Base-by-base conservation (phyloP, 129 eudicot species). In the Mikania micrantha region DNA sequence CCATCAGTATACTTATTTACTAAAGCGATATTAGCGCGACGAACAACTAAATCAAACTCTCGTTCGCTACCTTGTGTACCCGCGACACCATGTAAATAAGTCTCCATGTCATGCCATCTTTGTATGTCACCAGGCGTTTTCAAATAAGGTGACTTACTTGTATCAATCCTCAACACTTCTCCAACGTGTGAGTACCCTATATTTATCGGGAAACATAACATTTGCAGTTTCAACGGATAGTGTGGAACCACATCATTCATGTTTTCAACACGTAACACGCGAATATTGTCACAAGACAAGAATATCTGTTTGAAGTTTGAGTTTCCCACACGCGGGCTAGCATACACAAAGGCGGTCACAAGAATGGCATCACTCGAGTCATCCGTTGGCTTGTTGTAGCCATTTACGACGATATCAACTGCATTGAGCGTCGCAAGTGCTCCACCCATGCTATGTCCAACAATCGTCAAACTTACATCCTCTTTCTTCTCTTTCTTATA, bases 371-470 rank as follows among this genome's bases (percentile, higher is more conserved):
- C 72, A 47, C 72, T 45, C 34, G 86, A 88, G 41, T 7, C 61
- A 34, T 34, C 72, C 50, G 13, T 62, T 0, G 95, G 81, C 75
- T 54, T 79, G 88, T 88, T 86, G 62, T 63, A 60, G 13, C 79
- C 85, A 49, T 93, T 93, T 34, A 70, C 25, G 3, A 82, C 88
- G 28, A 93, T 88, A 77, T 93, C 98, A 8, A 65, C 80, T 22
- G 98, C 98, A 21, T 84, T 88, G 16, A 93, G 69, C 9, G 96
- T 88, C 2, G 90, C 88, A 0, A 93, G 73, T 1, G 98, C 89
- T 0, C 84, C 96, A 0, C 98, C 98, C 73, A 93, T 75, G 72
- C 98, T 93, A 79, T 93, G 98, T 4, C 96, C 98, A 0, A 84
- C 82, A 0, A 83, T 64, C 0, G 95, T 93, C 73, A 93, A 58